phyloP scores from a whole-genome alignment of 352 stramenopile genomes.

The Phytopythium aichiense region DNA sequence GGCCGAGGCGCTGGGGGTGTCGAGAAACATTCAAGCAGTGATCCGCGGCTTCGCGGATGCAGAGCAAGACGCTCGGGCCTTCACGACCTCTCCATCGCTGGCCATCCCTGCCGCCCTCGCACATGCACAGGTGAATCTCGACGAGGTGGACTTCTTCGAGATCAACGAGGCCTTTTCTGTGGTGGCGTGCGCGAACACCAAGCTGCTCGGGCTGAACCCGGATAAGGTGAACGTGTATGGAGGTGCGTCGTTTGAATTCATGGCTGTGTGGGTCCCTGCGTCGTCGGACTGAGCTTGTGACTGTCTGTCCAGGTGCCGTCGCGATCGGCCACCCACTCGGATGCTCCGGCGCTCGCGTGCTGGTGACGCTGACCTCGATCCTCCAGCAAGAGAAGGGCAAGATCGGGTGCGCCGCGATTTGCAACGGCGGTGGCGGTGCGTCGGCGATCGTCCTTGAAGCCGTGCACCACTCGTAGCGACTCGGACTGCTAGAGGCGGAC shows the following conservation, averaged over 20 bases:
- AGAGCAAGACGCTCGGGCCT: constrained; percentile 82
- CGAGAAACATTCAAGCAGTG: constrained; percentile 47
- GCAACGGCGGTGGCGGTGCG: constrained; percentile 95
- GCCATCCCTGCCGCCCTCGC: constrained; percentile 87
- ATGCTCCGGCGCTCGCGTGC: constrained; percentile 83
- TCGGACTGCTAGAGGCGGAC: neutral
- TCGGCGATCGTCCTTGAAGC: constrained; percentile 94
- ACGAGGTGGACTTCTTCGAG: constrained; percentile 95
- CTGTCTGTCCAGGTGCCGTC: constrained; percentile 31
- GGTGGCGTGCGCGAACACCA: constrained; percentile 91
- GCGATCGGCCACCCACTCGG: constrained; percentile 62
- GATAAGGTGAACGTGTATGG: constrained; percentile 94
- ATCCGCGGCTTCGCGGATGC: constrained; percentile 70
- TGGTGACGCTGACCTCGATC: constrained; percentile 91
- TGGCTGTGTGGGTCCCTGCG: too few relatives aligned
- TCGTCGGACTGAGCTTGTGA: neutral
- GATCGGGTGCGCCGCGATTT: constrained; percentile 93
- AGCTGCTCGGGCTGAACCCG: constrained; percentile 87
- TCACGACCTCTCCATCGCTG: constrained; percentile 92
- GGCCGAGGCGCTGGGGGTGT: constrained; percentile 56
- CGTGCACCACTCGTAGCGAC: constrained; percentile 9
- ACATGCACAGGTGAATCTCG: constrained; percentile 69
- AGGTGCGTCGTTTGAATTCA: constrained; percentile 38
- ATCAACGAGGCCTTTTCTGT: constrained; percentile 98
- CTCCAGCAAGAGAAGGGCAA: constrained; percentile 89